These are phyloP conservation scores for Arctium lappa DNA, from an alignment of 129 eudicot species.

Conservation along the genomic window DNA sequence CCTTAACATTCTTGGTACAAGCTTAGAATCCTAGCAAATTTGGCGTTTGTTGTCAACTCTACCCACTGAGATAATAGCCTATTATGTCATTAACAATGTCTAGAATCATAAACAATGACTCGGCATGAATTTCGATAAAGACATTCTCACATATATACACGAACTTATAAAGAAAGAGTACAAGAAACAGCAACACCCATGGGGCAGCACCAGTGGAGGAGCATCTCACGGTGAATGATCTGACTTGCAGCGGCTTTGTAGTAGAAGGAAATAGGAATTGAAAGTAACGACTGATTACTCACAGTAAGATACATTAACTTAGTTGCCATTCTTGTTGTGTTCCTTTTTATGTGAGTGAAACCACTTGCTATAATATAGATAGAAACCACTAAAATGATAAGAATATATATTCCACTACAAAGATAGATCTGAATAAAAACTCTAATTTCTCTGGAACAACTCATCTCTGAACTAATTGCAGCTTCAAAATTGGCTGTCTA, in stretches of 20 bases:
- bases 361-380: not conserved
- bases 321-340: slow-evolving; percentile 23
- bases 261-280: slow-evolving; percentile 18
- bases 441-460: too few relatives aligned
- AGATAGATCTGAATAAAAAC: too few relatives aligned
- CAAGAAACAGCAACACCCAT: slow-evolving; percentile 29
- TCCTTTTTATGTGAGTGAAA: not conserved
- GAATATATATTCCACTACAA: not conserved
- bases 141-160: too few relatives aligned
- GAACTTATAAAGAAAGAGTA: too few relatives aligned
- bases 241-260: slow-evolving; percentile 25
- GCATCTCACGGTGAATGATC: slow-evolving; percentile 48
- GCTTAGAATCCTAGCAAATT: not conserved
- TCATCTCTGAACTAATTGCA: too few relatives aligned
- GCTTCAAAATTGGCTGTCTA: too few relatives aligned
- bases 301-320: slow-evolving; percentile 42
- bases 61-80: too few relatives aligned
- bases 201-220: slow-evolving; percentile 44
- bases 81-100: too few relatives aligned
- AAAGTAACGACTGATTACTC: slow-evolving; percentile 24
- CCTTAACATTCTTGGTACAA: not conserved
- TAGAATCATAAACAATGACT: too few relatives aligned
- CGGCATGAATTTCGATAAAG: too few relatives aligned
- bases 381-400: not conserved
- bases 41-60: too few relatives aligned